Percentiles rank a stretch among this genome's conserved stretches.
Evolutionary conservation across 73 alveolate species (phyloP).

Genomic region (Tetrahymena elliotti): DNA sequence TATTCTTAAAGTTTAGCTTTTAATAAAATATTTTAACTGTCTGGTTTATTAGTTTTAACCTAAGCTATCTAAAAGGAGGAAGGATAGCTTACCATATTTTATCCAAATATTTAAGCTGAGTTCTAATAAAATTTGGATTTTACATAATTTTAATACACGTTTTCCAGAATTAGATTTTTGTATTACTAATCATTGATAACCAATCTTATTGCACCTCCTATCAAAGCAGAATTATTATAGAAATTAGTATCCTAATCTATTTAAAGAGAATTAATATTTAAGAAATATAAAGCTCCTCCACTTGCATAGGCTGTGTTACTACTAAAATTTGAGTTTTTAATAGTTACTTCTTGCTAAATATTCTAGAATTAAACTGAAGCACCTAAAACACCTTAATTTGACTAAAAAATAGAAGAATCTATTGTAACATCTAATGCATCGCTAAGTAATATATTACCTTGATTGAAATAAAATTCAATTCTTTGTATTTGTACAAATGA

Average conservation of each 20-base stretch:
- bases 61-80: too few species aligned
- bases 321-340: not conserved
- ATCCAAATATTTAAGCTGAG: not conserved
- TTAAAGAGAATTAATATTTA: not conserved
- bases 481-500: not conserved
- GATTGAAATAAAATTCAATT: not conserved
- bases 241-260: not conserved
- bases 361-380: not conserved
- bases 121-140: not conserved
- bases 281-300: not conserved
- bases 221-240: not conserved
- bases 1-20: not conserved
- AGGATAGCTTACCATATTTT: not conserved
- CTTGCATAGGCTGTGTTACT: not conserved
- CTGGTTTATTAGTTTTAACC: too few species aligned
- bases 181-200: not conserved
- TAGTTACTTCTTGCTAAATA: not conserved
- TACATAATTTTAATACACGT: too few species aligned
- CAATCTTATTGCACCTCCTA: not conserved
- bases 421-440: not conserved
- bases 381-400: not conserved
- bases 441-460: not conserved
- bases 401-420: not conserved
- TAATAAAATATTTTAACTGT: too few species aligned
- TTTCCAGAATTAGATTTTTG: not conserved